phyloP scores from a whole-genome alignment of 768 basidiomycete genomes.

The Termitomyces sp. region DNA sequence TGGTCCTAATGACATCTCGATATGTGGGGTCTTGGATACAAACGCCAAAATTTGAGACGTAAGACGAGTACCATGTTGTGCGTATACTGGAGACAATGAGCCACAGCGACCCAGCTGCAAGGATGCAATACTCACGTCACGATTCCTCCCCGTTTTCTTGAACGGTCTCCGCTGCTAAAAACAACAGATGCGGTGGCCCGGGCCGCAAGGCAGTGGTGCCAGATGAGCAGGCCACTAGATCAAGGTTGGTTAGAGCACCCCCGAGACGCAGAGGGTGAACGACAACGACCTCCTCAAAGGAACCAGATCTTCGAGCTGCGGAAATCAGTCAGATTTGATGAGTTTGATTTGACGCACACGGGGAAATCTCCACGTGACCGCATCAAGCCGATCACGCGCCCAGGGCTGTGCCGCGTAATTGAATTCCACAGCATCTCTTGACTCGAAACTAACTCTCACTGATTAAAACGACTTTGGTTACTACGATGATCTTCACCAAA shows the following conservation, averaged over 20 bases:
- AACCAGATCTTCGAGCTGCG: constrained; percentile 5
- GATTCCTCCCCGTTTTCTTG: constrained; percentile 63
- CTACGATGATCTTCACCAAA: constrained; percentile 25
- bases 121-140: constrained; percentile 55
- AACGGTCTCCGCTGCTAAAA: constrained; percentile 69
- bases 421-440: constrained; percentile 4
- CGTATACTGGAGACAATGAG: constrained; percentile 29
- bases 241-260: background rate
- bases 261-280: background rate
- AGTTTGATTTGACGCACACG: no score
- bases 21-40: no score
- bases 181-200: no score
- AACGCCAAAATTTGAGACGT: no score
- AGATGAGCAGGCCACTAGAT: constrained; percentile 50
- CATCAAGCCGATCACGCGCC: background rate
- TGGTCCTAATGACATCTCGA: no score
- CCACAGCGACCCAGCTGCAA: no score
- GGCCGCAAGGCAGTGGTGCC: constrained; percentile 59
- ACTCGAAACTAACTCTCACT: background rate
- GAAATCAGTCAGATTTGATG: no score
- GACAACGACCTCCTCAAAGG: constrained; percentile 10
- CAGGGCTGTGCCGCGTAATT: constrained; percentile 4
- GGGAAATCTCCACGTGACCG: background rate
- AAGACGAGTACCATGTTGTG: no score
- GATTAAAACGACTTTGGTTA: no score